Percentiles rank a stretch among this genome's conserved stretches.
phyloP scores from a whole-genome alignment of 228 moss, liverwort and hornwort species.

The Sphagnum fallax region DNA sequence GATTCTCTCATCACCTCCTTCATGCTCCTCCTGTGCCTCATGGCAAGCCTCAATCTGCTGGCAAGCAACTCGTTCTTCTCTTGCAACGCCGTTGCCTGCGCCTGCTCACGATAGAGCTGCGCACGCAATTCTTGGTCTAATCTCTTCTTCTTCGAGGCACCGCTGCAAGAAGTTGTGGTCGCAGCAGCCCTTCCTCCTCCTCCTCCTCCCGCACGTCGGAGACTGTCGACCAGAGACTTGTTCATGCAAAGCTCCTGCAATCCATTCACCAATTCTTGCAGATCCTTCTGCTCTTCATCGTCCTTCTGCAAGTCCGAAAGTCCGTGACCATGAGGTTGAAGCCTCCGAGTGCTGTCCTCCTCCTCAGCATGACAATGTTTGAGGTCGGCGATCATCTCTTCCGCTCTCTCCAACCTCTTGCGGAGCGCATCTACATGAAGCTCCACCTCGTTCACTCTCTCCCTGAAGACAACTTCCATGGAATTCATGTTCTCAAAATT shows the following conservation, averaged over 20 bases:
- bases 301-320: slow-evolving; percentile 35
- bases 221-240: slow-evolving; percentile 5
- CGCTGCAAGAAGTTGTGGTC: slow-evolving; percentile 36
- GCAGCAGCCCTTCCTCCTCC: slow-evolving; percentile 21
- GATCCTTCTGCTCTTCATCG: slow-evolving; percentile 45
- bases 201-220: not conserved
- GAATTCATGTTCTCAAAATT: slow-evolving; percentile 6
- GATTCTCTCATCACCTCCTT: slow-evolving; percentile 55
- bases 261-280: slow-evolving; percentile 64
- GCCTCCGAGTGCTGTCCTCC: too few species aligned
- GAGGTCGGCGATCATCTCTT: slow-evolving; percentile 41
- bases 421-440: slow-evolving; percentile 44
- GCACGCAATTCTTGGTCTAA: slow-evolving; percentile 11
- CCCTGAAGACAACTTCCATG: slow-evolving; percentile 21
- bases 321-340: too few species aligned
- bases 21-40: slow-evolving; percentile 51
- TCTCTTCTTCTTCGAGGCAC: slow-evolving; percentile 20
- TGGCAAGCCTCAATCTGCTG: slow-evolving; percentile 43
- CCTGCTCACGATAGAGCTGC: slow-evolving; percentile 22
- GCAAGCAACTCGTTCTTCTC: slow-evolving; percentile 73
- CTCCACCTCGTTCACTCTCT: slow-evolving; percentile 43
- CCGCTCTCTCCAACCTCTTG: slow-evolving; percentile 45
- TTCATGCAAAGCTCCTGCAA: slow-evolving; percentile 59
- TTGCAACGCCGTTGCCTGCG: slow-evolving; percentile 61
- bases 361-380: slow-evolving; percentile 8